Percentiles rank a stretch among this genome's conserved stretches.
phyloP scores from a whole-genome alignment of 352 stramenopile genomes.

The Phytophthora tentaculata region DNA sequence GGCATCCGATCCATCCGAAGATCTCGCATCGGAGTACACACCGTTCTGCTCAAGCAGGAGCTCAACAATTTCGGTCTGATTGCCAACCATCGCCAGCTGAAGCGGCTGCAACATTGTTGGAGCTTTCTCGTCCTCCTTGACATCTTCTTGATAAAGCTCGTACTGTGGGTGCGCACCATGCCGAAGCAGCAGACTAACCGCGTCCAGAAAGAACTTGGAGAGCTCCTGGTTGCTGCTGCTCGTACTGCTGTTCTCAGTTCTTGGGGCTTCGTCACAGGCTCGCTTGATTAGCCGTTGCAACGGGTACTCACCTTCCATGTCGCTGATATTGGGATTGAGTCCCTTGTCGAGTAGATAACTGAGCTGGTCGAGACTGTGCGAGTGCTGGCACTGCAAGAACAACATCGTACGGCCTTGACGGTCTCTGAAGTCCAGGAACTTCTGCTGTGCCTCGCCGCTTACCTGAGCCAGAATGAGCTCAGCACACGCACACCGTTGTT shows the following conservation, averaged over 20 bases:
- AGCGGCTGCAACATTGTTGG: conserved; percentile 50
- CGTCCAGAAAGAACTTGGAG: conserved; percentile 53
- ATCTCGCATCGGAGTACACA: conserved; percentile 42
- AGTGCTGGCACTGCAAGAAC: conserved; percentile 82
- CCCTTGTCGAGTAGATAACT: conserved; percentile 77
- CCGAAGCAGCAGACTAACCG: conserved; percentile 59
- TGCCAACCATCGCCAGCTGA: conserved; percentile 60
- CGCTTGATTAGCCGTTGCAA: conserved; percentile 61
- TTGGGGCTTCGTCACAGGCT: conserved; percentile 37
- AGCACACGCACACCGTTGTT: conserved; percentile 58
- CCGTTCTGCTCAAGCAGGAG: conserved; percentile 54
- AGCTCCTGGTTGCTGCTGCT: conserved; percentile 16
- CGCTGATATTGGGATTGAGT: conserved; percentile 69
- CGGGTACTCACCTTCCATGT: conserved; percentile 67
- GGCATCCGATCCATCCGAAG: conserved; percentile 54
- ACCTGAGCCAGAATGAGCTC: conserved; percentile 69
- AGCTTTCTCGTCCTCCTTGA: conserved; percentile 15
- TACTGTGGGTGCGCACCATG: conserved; percentile 55
- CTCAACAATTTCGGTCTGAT: conserved; percentile 52
- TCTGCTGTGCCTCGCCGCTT: conserved; percentile 51
- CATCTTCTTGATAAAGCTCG: conserved; percentile 39
- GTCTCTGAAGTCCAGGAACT: conserved; percentile 78
- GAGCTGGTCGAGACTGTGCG: conserved; percentile 62
- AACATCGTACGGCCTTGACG: conserved; percentile 80
- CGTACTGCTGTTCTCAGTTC: conserved; percentile 14